Percentiles rank a stretch among this genome's conserved stretches.
Evolutionary conservation across 73 alveolate genomes (phyloP).

Genomic region (Symbiodinium natans): DNA sequence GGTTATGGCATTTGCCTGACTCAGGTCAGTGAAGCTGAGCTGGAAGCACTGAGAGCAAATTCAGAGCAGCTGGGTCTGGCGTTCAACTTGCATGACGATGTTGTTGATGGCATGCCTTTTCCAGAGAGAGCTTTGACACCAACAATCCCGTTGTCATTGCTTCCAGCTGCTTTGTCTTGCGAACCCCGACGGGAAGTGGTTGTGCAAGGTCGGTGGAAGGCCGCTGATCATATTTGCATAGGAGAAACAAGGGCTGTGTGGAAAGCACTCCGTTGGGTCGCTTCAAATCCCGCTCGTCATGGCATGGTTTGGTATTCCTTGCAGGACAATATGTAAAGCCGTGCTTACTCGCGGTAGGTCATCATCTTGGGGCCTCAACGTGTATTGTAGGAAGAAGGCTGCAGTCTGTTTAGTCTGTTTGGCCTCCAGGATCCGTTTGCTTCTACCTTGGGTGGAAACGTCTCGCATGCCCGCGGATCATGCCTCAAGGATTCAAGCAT

Average conservation of each 20-base stretch:
- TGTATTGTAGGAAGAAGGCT: background rate
- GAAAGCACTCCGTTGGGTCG: background rate
- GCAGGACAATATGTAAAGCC: slow-evolving; percentile 9
- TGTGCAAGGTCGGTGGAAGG: background rate
- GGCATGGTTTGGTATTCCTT: background rate
- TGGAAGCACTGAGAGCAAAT: background rate
- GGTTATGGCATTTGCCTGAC: slow-evolving; percentile 5
- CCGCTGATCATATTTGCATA: background rate
- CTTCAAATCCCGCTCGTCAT: background rate
- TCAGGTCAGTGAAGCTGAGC: background rate
- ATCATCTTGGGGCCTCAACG: background rate
- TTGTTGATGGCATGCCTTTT: background rate
- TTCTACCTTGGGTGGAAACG: slow-evolving; percentile 25
- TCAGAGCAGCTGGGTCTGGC: background rate
- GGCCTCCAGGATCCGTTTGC: background rate
- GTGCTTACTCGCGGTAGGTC: background rate
- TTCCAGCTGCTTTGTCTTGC: background rate
- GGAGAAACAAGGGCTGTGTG: slow-evolving; percentile 21
- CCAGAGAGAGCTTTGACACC: background rate
- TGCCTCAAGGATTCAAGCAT: background rate
- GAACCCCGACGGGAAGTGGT: background rate
- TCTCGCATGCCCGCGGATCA: background rate
- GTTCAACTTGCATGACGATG: background rate
- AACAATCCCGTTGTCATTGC: slow-evolving; percentile 20
- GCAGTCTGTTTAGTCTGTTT: background rate